These are phyloP conservation scores for Fraxinus americana DNA, from an alignment of 257 asterid species.

Conservation along the genomic window DNA sequence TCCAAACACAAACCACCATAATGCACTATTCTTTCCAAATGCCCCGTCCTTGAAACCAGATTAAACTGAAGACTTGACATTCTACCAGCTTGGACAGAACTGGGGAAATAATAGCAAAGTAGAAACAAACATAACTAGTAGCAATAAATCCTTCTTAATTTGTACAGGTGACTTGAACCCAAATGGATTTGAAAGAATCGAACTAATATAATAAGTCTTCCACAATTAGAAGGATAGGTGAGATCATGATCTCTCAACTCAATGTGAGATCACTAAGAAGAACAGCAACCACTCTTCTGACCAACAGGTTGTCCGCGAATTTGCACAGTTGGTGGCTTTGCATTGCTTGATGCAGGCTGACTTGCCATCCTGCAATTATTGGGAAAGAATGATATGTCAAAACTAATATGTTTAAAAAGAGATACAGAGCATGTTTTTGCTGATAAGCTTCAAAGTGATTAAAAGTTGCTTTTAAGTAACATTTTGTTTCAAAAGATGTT, in stretches of 20 bases:
- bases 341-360: conserved; percentile 44
- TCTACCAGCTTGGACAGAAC: conserved; percentile 38
- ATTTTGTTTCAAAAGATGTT: neutral
- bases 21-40: conserved; percentile 28
- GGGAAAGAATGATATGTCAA: neutral
- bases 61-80: conserved; percentile 31
- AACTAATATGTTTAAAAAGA: neutral
- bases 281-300: conserved; percentile 54
- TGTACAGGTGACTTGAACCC: conserved; percentile 48
- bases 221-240: conserved; percentile 12
- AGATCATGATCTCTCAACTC: conserved; percentile 17
- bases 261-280: conserved; percentile 23
- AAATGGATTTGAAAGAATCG: conserved; percentile 43
- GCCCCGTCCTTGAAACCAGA: conserved; percentile 24
- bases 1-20: conserved; percentile 38
- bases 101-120: conserved; percentile 28
- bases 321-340: conserved; percentile 48
- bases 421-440: neutral
- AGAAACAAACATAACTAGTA: conserved; percentile 39
- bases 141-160: conserved; percentile 36
- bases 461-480: neutral
- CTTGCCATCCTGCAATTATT: conserved; percentile 50
- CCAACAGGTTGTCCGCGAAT: conserved; percentile 53
- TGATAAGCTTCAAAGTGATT: neutral
- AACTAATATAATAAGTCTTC: conserved; percentile 27